Evolutionary conservation across 495 filamentous ascomycete genomes (phyloP).

Genomic region (Pyronema omphalodes): DNA sequence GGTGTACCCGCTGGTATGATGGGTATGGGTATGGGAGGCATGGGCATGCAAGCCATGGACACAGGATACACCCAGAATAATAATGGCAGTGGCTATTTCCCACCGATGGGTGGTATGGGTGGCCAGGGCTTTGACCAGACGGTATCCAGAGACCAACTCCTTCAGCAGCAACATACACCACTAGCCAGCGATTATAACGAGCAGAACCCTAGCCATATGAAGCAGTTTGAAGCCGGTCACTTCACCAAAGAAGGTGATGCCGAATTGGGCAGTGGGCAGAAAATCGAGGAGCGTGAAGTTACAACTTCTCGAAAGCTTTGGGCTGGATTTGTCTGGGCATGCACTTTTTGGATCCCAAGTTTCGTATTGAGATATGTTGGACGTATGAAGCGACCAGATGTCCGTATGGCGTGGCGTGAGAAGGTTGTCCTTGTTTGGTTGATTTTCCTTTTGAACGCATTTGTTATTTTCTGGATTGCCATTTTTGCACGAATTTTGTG

Average conservation of each 20-base stretch:
- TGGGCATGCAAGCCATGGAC: constrained; percentile 30
- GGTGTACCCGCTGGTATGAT: constrained; percentile 32
- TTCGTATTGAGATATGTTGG: constrained; percentile 61
- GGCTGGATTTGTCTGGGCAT: constrained; percentile 61
- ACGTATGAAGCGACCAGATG: constrained; percentile 92
- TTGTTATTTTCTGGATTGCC: constrained; percentile 85
- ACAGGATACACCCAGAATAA: constrained; percentile 43
- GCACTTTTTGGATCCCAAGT: constrained; percentile 93
- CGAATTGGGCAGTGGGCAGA: constrained; percentile 54
- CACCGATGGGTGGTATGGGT: constrained; percentile 35
- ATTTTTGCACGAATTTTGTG: constrained; percentile 69
- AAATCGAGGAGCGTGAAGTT: constrained; percentile 52
- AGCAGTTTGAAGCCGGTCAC: constrained; percentile 23
- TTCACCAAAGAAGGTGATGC: constrained; percentile 48
- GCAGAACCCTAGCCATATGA: constrained; percentile 9
- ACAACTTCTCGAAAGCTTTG: constrained; percentile 48
- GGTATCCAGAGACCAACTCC: constrained; percentile 51
- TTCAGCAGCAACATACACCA: constrained; percentile 39
- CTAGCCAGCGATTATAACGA: constrained; percentile 37
- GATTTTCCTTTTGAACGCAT: constrained; percentile 66
- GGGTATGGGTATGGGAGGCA: constrained; percentile 26
- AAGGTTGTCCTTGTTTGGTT: constrained; percentile 68
- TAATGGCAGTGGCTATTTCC: constrained; percentile 54
- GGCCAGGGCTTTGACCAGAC: constrained; percentile 37
- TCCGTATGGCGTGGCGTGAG: constrained; percentile 92